These are phyloP conservation scores for Dendryphion nanum DNA, from an alignment of 2,329 filamentous ascomycete genomes.

Conservation along the genomic window DNA sequence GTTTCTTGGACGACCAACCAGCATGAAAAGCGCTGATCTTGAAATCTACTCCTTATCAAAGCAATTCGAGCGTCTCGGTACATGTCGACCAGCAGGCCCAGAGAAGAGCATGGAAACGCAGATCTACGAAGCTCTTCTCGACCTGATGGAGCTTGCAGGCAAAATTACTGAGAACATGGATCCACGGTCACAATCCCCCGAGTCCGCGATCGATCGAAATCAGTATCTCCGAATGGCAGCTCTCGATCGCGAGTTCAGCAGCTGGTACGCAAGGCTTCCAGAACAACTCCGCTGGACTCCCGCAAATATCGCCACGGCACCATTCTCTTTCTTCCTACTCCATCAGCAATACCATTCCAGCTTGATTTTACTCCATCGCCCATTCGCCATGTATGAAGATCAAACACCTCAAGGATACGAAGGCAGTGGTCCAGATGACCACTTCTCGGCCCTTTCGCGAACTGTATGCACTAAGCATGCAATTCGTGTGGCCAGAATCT, in stretches of 20 bases:
- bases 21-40: constrained; percentile 55
- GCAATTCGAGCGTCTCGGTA: constrained; percentile 45
- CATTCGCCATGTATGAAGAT: constrained; percentile 53
- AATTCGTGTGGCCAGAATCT: constrained; percentile 53
- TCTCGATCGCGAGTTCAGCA: constrained; percentile 54
- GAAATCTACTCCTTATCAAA: constrained; percentile 49
- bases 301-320: constrained; percentile 35
- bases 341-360: constrained; percentile 57
- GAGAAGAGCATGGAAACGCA: constrained; percentile 37
- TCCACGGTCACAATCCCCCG: constrained; percentile 25
- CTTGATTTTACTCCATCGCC: constrained; percentile 54
- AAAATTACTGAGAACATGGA: constrained; percentile 50
- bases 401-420: constrained; percentile 36
- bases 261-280: constrained; percentile 54
- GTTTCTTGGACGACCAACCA: constrained; percentile 54
- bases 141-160: constrained; percentile 57
- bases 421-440: constrained; percentile 37
- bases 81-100: constrained; percentile 35
- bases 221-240: constrained; percentile 53
- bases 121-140: constrained; percentile 53
- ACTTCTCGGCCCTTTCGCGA: constrained; percentile 49
- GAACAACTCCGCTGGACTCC: constrained; percentile 42
- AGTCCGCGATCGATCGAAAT: constrained; percentile 43
- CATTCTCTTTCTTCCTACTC: constrained; percentile 51
- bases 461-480: constrained; percentile 57